Evolutionary conservation across 2,329 filamentous ascomycete species (phyloP), one percentile per base, ranked within the genome.

Genomic region (Coccinonectria pachysandricola): DNA sequence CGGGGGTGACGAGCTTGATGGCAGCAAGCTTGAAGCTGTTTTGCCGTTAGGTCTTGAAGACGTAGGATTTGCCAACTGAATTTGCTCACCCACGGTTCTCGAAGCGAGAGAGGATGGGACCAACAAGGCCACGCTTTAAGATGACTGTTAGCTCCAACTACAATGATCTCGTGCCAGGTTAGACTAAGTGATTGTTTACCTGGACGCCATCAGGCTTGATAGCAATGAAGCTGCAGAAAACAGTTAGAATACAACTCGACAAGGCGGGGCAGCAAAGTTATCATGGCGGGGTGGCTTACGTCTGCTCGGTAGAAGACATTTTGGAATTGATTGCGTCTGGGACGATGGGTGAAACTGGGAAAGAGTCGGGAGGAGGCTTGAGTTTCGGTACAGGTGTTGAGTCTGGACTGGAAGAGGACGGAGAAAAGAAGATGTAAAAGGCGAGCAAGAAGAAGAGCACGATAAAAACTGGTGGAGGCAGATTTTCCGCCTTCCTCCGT

Each of bases 121-220:
- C 91, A 64, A 98, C 68, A 56, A 98, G 84, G 69, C 91, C 91
- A 69, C 91, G 88, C 87, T 95, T 57, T 35, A 20, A 17, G 8
- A 36, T 43, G 51, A 31, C 51, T 15, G 46, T 38, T 16, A 46
- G 33, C 12, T 36, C 8, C 32, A n/a, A n/a, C n/a, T n/a, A n/a
- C n/a, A n/a, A n/a, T n/a, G n/a, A n/a, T n/a, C n/a, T n/a, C n/a
- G n/a, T n/a, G n/a, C n/a, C n/a, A n/a, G n/a, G 21, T 19, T 15
- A 16, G 10, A 7, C 14, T 15, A 15, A 18, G 26, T 31, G 15
- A 26, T 22, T 19, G 35, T 66, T 48, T 79, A 93, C 86, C 79
- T 95, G 91, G 68, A 96, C 91, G 64, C 91, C 91, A 69, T 96
- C 91, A 52, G 88, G 91, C 86, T 98, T 98, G 77, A 98, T 85